Evolutionary conservation across 768 basidiomycete genomes (phyloP).

Genomic region (Russula sp.): DNA sequence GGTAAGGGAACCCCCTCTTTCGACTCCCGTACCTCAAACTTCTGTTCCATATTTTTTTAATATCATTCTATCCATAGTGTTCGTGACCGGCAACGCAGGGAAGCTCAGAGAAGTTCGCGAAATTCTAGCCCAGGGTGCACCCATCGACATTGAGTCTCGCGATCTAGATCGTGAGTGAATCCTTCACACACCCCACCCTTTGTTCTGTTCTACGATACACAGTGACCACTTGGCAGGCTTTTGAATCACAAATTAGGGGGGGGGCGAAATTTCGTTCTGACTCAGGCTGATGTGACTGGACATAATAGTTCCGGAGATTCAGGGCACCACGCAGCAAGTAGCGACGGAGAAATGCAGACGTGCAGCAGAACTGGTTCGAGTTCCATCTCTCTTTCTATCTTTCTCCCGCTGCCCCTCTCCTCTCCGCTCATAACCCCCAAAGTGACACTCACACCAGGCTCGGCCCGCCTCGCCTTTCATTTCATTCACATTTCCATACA

Average conservation of each 20-base stretch:
- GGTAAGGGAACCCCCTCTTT: slow-evolving; percentile 1
- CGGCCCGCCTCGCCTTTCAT: neutral
- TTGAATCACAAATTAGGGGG: no score
- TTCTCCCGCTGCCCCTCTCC: neutral
- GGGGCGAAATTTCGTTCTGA: neutral
- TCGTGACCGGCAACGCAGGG: slow-evolving; percentile 93
- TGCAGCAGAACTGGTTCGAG: slow-evolving; percentile 72
- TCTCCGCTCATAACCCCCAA: neutral
- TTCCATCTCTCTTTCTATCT: neutral
- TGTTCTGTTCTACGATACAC: no score
- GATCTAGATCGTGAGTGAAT: slow-evolving; percentile 68
- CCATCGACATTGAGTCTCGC: slow-evolving; percentile 73
- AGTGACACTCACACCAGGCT: no score
- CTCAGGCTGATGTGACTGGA: no score
- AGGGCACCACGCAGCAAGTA: slow-evolving; percentile 89
- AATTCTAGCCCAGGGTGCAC: slow-evolving; percentile 68
- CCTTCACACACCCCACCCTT: no score
- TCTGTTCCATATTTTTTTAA: no score
- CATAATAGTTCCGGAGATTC: slow-evolving; percentile 80
- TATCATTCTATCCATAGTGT: slow-evolving; percentile 52
- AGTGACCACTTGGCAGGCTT: no score
- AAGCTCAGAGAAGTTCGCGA: slow-evolving; percentile 86
- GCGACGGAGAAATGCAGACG: slow-evolving; percentile 81
- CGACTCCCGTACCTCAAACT: neutral
- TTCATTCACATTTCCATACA: neutral